Percentiles rank a stretch among this genome's conserved stretches.
phyloP scores from a whole-genome alignment of 2,329 filamentous ascomycete species.

The Penicillium vulpinum region DNA sequence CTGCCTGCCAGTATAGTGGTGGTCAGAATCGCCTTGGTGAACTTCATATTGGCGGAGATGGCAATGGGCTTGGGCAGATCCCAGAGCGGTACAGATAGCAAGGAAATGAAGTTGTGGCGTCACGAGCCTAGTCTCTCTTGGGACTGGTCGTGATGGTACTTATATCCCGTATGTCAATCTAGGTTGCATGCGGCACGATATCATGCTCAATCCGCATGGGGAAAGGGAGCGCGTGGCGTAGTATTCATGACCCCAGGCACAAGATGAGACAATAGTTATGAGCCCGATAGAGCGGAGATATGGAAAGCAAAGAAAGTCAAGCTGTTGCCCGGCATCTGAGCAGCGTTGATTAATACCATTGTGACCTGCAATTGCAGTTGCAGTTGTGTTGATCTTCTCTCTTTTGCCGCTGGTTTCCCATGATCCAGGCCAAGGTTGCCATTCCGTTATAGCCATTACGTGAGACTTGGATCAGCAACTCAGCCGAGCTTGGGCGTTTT shows the following conservation, averaged over 20 bases:
- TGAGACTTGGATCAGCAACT: not conserved
- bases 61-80: not conserved
- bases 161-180: slow-evolving; percentile 12
- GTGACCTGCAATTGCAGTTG: not conserved
- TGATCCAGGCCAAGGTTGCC: not conserved
- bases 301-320: not conserved
- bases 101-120: not conserved
- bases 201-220: slow-evolving; percentile 17
- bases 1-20: slow-evolving; percentile 25
- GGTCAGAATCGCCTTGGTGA: slow-evolving; percentile 22
- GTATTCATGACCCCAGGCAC: not conserved
- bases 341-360: not conserved
- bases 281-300: slow-evolving; percentile 5
- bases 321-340: not conserved
- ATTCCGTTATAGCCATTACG: slow-evolving; percentile 8
- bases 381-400: slow-evolving; percentile 12
- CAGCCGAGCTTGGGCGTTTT: slow-evolving; percentile 10
- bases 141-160: not conserved
- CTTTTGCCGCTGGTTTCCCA: not conserved
- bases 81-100: not conserved
- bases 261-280: not conserved
- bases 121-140: not conserved
- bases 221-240: slow-evolving; percentile 15
- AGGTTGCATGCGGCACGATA: slow-evolving; percentile 19
- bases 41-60: slow-evolving; percentile 30